Conservation (phyloP, 345 rosid species). For the Ceriops decandra region DNA sequence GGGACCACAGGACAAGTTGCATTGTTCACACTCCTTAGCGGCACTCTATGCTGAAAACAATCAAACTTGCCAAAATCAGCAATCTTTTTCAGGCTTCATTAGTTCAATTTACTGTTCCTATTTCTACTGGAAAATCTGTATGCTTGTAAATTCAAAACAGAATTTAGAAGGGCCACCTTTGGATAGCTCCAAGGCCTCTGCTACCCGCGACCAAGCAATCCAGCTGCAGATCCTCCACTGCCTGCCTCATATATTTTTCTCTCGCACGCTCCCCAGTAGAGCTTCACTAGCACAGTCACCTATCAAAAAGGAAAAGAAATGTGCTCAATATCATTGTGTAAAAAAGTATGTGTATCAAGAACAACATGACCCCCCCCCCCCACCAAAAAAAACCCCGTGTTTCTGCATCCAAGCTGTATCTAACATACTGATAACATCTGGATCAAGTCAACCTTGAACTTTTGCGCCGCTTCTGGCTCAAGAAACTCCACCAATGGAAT, state of each 20-base stretch:
- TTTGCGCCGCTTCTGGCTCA: background rate
- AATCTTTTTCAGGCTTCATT: no score
- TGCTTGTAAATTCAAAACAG: no score
- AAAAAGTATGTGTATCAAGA: background rate
- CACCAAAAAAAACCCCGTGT: constrained; percentile 1
- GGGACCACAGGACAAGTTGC: constrained; percentile 10
- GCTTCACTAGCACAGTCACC: constrained; percentile 38
- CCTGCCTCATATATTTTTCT: constrained; percentile 43
- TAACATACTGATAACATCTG: constrained; percentile 13
- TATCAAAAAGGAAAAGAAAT: background rate
- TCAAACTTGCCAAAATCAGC: no score
- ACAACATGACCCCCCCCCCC: background rate
- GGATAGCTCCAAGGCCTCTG: constrained; percentile 47
- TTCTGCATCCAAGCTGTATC: constrained; percentile 16
- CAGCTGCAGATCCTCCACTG: constrained; percentile 41
- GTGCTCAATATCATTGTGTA: background rate
- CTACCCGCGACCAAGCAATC: constrained; percentile 48
- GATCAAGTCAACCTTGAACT: constrained; percentile 11
- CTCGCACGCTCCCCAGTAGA: constrained; percentile 55
- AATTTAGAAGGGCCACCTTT: constrained; percentile 26
- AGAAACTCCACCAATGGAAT: constrained; percentile 21
- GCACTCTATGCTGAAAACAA: constrained; percentile 3
- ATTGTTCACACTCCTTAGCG: constrained; percentile 5
- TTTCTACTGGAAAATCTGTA: no score
- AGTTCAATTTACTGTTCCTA: no score